Base-by-base conservation (phyloP, 2,329 filamentous ascomycete genomes). In the Cladosporium sp. region DNA sequence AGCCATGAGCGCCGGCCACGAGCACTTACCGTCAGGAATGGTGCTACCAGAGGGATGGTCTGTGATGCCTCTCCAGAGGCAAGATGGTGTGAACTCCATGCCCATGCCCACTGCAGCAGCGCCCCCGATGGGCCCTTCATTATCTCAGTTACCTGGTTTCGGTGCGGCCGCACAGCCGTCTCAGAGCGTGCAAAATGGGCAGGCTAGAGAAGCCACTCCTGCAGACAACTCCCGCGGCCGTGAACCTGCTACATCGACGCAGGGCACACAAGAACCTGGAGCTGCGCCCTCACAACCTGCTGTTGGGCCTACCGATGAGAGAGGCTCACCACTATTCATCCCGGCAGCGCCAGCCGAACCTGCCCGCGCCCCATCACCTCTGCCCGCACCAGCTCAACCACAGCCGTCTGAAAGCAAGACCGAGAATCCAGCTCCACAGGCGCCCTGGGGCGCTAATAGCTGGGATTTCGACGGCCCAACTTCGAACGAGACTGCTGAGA, bases 1-100 rank as follows among this genome's bases (percentile, higher is more conserved):
- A 19, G 8, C 16, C 13, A 58, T 55, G 10, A 64, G 60, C 19
- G 64, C 70, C 35, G 77, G 74, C 9, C 72, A 78, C 56, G 63
- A 71, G 45, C 66, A 71, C 49, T 63, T 81, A 34, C 78, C 78
- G 9, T 68, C 71, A 48, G 79, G 79, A 3, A 62, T 81, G 46
- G 71, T 63, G 7, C 63, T 82, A 22, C 79, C 79, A 6, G 71
- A 74, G 53, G 79, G 79, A 9, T 82, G 76, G 76, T 72, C 72
- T 6, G 56, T 77, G 44, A 67, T 75, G 58, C 76, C 76, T 32
- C 61, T 78, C 43, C 68, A 72, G 18, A 63, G 68, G 35, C 45
- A 44, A 13, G 46, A 41, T 13, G 38, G 40, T 35, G 9, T n/a
- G 32, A 35, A 41, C 37, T 9, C 2, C 37, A 13, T 41, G 14